phyloP scores from a whole-genome alignment of 805 yeast genomes.

The Yarrowia deformans region DNA sequence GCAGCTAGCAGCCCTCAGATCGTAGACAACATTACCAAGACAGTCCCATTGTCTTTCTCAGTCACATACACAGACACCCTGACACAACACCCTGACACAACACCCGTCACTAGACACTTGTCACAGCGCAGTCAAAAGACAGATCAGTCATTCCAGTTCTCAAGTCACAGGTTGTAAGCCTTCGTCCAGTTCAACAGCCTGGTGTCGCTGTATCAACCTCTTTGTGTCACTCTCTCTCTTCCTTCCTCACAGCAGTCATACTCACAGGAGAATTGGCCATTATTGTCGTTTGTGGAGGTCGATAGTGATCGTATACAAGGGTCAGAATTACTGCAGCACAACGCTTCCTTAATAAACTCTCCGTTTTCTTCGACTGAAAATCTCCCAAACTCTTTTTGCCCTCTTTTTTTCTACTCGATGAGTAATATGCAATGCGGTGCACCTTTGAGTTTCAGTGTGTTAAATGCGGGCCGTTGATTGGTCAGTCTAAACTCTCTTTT shows the following conservation, averaged over 20 bases:
- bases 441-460: constrained; percentile 19
- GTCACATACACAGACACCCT: background rate
- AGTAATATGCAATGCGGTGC: constrained; percentile 37
- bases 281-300: constrained; percentile 13
- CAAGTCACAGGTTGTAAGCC: too few species aligned
- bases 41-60: background rate
- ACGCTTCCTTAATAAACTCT: constrained; percentile 22
- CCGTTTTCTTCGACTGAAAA: constrained; percentile 14
- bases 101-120: too few species aligned
- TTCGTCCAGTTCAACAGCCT: too few species aligned
- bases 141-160: too few species aligned
- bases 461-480: background rate
- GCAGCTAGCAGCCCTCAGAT: background rate
- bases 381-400: constrained; percentile 22
- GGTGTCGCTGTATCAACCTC: background rate
- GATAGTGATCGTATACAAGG: background rate
- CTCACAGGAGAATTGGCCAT: constrained; percentile 39
- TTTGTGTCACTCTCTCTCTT: background rate
- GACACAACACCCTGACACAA: background rate
- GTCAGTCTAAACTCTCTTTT: background rate
- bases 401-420: constrained; percentile 10
- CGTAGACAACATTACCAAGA: background rate
- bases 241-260: background rate
- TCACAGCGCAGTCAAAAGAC: too few species aligned
- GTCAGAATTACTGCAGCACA: constrained; percentile 3